Evolutionary conservation across 345 rosid genomes (phyloP), one percentile per base, ranked within the genome.

Genomic region (Eucalyptus polybractea): DNA sequence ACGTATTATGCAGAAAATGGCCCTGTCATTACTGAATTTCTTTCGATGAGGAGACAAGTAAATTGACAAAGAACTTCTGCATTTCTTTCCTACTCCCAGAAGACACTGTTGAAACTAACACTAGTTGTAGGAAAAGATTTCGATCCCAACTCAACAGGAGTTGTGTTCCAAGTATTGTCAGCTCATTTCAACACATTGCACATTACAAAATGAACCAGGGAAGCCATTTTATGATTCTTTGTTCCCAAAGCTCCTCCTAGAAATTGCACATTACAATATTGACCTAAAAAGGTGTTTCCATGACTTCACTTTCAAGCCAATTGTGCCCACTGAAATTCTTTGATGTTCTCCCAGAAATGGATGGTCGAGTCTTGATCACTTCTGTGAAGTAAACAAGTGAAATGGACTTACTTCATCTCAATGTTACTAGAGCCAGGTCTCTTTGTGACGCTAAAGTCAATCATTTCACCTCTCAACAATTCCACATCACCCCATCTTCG

Each of bases 401-500:
- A 76, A 76, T 11, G 85, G 47, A 76, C 6, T 76, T 21, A 76
- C 45, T 76, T 76, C 83, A 76, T 76, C 83, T 50, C 90, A 85
- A 91, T 67, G 50, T 89, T 88, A 88, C 92, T 91, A 80, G 62
- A 85, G 25, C 92, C 92, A 31, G 88, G 91, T 62, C 45, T 88
- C 62, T 86, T 89, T 40, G 83, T 50, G 37, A 91, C 69, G 45
- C 50, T 45, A 40, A 13, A 42, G 40, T 37, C 86, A 24, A 85
- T 54, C 92, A 92, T 90, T 86, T 51, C 89, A 44, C 87, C 76
- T 69, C 95, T 89, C 51, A 89, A 90, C 11, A 60, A 80, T 90
- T 37, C 89, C 86, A 91, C 94, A 87, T 86, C 93, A 42, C 50
- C 80, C 95, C 95, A 93, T 67, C 91, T 89, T 60, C 89, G 92